Evolutionary conservation across 1,284 basidiomycete species (phyloP).

Genomic region (Dichomitus squalens): DNA sequence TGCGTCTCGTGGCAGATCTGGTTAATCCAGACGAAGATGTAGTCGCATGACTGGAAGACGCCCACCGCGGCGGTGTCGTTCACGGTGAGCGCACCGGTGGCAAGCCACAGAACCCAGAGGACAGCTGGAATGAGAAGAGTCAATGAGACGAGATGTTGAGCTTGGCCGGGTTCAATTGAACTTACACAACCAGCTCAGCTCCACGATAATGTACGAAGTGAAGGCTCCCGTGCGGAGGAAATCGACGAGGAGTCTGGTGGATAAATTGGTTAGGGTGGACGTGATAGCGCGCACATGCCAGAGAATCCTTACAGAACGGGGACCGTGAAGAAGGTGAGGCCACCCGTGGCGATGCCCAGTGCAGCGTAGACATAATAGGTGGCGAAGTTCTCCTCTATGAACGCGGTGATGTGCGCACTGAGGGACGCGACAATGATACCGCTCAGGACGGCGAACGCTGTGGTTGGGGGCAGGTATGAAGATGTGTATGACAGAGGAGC

Average conservation of each 20-base stretch:
- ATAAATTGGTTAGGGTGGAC: background rate
- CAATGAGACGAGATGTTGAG: too few species aligned
- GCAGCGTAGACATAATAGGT: conserved; percentile 22
- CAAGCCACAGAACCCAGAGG: conserved; percentile 26
- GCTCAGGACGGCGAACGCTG: conserved; percentile 16
- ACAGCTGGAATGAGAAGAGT: too few species aligned
- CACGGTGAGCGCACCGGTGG: conserved; percentile 20
- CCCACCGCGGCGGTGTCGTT: conserved; percentile 4
- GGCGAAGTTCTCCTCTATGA: conserved; percentile 13
- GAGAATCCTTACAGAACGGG: conserved; percentile 24
- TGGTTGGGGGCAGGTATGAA: background rate
- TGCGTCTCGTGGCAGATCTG: conserved; percentile 26
- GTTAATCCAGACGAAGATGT: conserved; percentile 12
- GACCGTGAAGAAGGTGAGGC: conserved; percentile 26
- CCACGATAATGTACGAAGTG: conserved; percentile 32
- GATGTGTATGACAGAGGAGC: background rate
- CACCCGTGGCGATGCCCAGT: conserved; percentile 25
- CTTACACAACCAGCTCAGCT: conserved; percentile 32
- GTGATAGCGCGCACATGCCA: too few species aligned
- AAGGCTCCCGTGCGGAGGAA: conserved; percentile 25
- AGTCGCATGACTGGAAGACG: conserved; percentile 20
- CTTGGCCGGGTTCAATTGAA: too few species aligned
- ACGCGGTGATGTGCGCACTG: conserved; percentile 22
- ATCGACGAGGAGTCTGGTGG: conserved; percentile 27
- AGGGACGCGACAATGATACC: conserved; percentile 26